phyloP scores from a whole-genome alignment of 208 protist genomes.

The Trypanosoma congolense region DNA sequence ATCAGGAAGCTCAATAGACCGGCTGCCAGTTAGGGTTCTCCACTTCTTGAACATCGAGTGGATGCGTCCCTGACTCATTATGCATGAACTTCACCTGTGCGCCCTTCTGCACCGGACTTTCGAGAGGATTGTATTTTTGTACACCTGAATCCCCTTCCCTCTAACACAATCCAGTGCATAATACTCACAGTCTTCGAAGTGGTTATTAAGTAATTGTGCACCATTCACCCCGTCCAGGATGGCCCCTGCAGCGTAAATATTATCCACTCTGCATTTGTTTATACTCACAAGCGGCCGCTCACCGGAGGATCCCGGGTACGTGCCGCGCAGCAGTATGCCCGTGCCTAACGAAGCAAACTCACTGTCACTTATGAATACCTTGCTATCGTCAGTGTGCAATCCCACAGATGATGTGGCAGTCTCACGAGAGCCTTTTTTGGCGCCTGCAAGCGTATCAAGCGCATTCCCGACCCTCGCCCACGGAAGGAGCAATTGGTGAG shows the following conservation, averaged over 20 bases:
- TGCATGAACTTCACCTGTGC: conserved; percentile 50
- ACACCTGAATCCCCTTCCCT: conserved; percentile 41
- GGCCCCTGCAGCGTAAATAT: conserved; percentile 53
- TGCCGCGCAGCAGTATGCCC: conserved; percentile 31
- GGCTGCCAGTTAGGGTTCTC: conserved; percentile 66
- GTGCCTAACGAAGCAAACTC: conserved; percentile 34
- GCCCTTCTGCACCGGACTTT: conserved; percentile 48
- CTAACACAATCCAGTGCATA: conserved; percentile 72
- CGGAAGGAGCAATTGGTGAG: conserved; percentile 73
- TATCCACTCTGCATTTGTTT: conserved; percentile 41
- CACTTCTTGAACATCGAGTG: conserved; percentile 43
- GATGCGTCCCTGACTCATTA: conserved; percentile 58
- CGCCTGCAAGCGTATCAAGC: conserved; percentile 3
- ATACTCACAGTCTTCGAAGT: conserved; percentile 61
- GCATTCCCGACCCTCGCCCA: conserved; percentile 34
- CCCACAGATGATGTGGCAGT: conserved; percentile 32
- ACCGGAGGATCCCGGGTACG: conserved; percentile 1
- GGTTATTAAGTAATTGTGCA: conserved; percentile 45
- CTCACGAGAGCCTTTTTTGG: conserved; percentile 10
- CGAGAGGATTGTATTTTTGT: conserved; percentile 58
- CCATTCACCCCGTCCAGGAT: conserved; percentile 51
- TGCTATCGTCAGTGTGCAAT: conserved; percentile 44
- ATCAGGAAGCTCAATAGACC: conserved; percentile 60
- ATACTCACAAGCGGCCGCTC: conserved; percentile 27
- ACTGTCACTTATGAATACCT: conserved; percentile 26